Evolutionary conservation across 345 rosid genomes (phyloP).

Genomic region (Arabidopsis arenosa): DNA sequence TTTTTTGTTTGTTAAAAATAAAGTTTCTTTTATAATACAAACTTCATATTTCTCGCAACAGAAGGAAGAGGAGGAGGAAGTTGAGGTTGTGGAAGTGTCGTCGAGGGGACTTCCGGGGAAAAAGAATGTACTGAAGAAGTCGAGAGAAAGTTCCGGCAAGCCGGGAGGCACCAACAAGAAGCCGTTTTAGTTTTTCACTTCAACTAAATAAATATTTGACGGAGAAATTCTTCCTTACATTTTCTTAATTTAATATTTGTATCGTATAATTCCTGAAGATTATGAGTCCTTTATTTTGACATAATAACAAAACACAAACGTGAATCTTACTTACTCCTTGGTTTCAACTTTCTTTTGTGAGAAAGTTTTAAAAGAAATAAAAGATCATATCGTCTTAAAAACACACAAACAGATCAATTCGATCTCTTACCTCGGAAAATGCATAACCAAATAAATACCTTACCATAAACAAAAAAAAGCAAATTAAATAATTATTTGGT

Average conservation of each 20-base stretch:
- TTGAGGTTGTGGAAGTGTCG: slow-evolving; percentile 37
- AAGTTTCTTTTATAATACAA: not conserved
- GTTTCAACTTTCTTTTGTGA: not conserved
- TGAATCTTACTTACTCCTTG: not conserved
- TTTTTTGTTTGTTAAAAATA: no score
- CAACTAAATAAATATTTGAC: not conserved
- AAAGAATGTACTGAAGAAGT: slow-evolving; percentile 26
- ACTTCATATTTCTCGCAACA: no score
- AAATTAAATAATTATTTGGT: not conserved
- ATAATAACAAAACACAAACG: not conserved
- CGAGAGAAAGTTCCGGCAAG: slow-evolving; percentile 38
- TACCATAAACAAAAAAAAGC: not conserved
- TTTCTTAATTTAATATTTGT: not conserved
- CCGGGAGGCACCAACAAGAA: slow-evolving; percentile 27
- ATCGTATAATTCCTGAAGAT: slow-evolving; percentile 4
- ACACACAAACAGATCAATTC: not conserved
- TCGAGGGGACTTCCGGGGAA: slow-evolving; percentile 23
- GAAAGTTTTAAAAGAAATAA: not conserved
- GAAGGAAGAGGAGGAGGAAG: not conserved
- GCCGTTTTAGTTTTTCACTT: not conserved
- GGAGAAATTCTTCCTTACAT: not conserved
- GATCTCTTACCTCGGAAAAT: not conserved
- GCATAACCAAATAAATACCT: not conserved
- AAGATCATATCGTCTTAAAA: not conserved
- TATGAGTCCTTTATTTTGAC: not conserved